Conservation (phyloP, 2,329 filamentous ascomycete species). For the Trichoderma sp. region DNA sequence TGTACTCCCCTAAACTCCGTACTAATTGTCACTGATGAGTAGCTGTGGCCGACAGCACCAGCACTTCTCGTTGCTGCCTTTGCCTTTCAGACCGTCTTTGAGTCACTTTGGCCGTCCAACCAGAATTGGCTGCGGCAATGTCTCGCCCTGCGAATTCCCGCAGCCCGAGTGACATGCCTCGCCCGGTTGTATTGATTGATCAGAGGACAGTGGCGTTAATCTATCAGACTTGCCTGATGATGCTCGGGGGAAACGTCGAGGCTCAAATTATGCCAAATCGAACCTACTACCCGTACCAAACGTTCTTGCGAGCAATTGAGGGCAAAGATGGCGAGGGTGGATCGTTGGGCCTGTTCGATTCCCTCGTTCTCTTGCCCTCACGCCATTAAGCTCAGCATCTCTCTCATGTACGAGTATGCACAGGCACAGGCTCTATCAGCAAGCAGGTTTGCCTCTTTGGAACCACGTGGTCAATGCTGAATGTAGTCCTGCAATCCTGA, state of each 20-base stretch:
- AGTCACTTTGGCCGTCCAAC: neutral
- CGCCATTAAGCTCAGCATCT: neutral
- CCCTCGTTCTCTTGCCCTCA: conserved; percentile 1
- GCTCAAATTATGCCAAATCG: neutral
- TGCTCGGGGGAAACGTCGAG: neutral
- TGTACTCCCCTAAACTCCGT: neutral
- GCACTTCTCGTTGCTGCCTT: conserved; percentile 3
- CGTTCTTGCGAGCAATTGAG: neutral
- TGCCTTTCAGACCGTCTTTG: neutral
- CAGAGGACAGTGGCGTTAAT: conserved; percentile 5
- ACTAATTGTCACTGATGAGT: neutral
- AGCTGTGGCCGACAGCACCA: neutral
- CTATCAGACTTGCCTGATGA: conserved; percentile 1
- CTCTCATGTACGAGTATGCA: conserved; percentile 1
- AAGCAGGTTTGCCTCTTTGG: conserved; percentile 26
- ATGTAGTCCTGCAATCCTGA: conserved; percentile 23
- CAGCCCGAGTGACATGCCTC: conserved; percentile 10
- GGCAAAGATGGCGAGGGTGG: conserved; percentile 1
- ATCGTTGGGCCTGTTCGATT: conserved; percentile 11
- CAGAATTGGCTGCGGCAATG: neutral
- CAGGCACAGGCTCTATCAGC: conserved; percentile 21
- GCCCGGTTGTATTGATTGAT: conserved; percentile 2
- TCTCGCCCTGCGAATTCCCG: conserved; percentile 25
- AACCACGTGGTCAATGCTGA: conserved; percentile 28
- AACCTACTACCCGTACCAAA: neutral